phyloP scores from a whole-genome alignment of 2,329 filamentous ascomycete genomes.

The Chrysosphaeria jannelii region DNA sequence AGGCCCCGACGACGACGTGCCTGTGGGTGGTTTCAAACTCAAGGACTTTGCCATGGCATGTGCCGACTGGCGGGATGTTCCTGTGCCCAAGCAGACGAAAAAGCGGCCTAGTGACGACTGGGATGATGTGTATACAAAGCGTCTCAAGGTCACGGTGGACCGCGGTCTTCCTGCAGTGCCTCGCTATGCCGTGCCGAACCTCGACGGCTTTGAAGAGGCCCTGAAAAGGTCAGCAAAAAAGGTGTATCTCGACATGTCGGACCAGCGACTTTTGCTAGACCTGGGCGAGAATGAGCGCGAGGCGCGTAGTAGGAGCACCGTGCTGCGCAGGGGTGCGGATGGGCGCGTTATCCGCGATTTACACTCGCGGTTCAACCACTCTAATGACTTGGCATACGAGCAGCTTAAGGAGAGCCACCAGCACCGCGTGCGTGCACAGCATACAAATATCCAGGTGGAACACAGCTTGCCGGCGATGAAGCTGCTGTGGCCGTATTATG shows the following conservation, averaged over 20 bases:
- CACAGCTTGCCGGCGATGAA: slow-evolving; percentile 80
- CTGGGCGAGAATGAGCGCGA: slow-evolving; percentile 34
- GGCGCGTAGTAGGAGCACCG: slow-evolving; percentile 19
- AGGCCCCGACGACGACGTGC: slow-evolving; percentile 13
- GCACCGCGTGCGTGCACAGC: slow-evolving; percentile 75
- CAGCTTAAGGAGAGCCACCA: slow-evolving; percentile 89
- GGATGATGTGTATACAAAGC: slow-evolving; percentile 26
- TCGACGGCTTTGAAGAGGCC: slow-evolving; percentile 52
- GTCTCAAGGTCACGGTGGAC: slow-evolving; percentile 24
- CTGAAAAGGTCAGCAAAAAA: slow-evolving; percentile 47
- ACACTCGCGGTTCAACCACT: slow-evolving; percentile 69
- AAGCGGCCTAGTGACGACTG: slow-evolving; percentile 14
- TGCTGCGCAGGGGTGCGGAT: slow-evolving; percentile 32
- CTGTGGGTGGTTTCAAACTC: slow-evolving; percentile 43
- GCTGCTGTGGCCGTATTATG: slow-evolving; percentile 87
- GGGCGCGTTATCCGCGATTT: slow-evolving; percentile 43
- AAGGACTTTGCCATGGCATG: slow-evolving; percentile 65
- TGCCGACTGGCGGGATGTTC: slow-evolving; percentile 47
- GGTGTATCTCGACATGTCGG: slow-evolving; percentile 61
- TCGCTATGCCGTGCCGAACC: slow-evolving; percentile 32
- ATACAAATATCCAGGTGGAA: slow-evolving; percentile 77
- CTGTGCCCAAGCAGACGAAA: slow-evolving; percentile 11
- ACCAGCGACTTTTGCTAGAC: slow-evolving; percentile 64
- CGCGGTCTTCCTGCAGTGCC: slow-evolving; percentile 24
- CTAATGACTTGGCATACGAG: slow-evolving; percentile 88